phyloP scores from a whole-genome alignment of 164 flowering plant genomes.

The Piper longum region DNA sequence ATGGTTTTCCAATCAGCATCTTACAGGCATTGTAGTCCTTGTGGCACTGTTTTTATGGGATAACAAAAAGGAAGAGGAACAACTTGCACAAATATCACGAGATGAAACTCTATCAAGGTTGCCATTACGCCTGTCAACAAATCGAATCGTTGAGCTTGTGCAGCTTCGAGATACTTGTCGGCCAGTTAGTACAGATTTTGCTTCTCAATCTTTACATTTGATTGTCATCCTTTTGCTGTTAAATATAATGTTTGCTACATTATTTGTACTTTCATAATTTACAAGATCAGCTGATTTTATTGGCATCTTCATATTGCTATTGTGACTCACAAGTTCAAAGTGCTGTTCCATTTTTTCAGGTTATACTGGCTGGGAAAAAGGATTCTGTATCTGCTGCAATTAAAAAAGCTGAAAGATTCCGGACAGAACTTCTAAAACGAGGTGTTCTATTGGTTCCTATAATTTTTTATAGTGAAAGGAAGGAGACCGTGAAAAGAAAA shows the following conservation, averaged over 20 bases:
- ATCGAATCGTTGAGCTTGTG: slow-evolving; percentile 87
- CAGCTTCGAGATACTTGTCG: slow-evolving; percentile 87
- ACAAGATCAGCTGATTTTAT: too few relatives aligned
- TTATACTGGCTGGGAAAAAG: slow-evolving; percentile 81
- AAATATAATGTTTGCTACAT: too few relatives aligned
- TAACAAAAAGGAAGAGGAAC: slow-evolving; percentile 95
- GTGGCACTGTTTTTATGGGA: slow-evolving; percentile 89
- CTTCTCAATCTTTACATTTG: not conserved
- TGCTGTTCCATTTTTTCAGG: slow-evolving; percentile 23
- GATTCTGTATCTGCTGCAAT: slow-evolving; percentile 67
- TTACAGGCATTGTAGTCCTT: slow-evolving; percentile 67
- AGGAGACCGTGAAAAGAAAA: slow-evolving; percentile 44
- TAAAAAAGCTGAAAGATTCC: slow-evolving; percentile 67
- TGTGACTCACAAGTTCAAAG: not conserved
- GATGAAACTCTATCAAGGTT: slow-evolving; percentile 90
- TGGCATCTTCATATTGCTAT: too few relatives aligned
- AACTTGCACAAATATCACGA: slow-evolving; percentile 76
- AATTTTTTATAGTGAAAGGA: slow-evolving; percentile 52
- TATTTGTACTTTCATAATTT: too few relatives aligned
- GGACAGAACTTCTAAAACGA: slow-evolving; percentile 77
- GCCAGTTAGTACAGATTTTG: slow-evolving; percentile 54
- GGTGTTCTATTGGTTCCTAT: slow-evolving; percentile 92
- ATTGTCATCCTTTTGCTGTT: too few relatives aligned
- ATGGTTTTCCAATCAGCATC: slow-evolving; percentile 46
- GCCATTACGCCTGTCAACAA: slow-evolving; percentile 89